phyloP scores from a whole-genome alignment of 352 stramenopile species.

The Pythium scleroteichum region DNA sequence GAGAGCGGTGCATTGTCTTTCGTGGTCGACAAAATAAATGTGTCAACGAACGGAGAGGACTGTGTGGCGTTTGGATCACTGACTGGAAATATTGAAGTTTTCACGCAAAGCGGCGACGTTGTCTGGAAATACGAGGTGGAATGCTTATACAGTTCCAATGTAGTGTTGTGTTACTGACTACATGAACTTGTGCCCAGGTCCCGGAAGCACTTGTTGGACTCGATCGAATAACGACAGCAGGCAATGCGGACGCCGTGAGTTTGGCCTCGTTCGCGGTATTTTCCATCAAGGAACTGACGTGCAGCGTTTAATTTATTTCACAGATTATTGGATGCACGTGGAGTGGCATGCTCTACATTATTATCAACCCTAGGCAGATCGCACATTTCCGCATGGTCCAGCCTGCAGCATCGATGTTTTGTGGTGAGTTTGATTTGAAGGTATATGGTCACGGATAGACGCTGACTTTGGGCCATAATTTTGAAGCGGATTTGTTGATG shows the following conservation, averaged over 20 bases:
- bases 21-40: constrained; percentile 43
- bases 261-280: neutral
- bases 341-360: constrained; percentile 62
- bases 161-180: neutral
- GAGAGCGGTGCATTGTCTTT: constrained; percentile 38
- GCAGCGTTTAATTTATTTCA: no score
- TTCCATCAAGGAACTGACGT: neutral
- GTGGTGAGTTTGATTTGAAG: no score
- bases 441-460: neutral
- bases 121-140: constrained; percentile 28
- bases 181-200: constrained; percentile 3
- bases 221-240: constrained; percentile 15
- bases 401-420: constrained; percentile 64
- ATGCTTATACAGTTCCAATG: neutral
- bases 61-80: constrained; percentile 25
- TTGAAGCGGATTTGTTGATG: constrained; percentile 11
- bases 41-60: constrained; percentile 16
- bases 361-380: constrained; percentile 41
- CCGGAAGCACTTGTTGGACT: constrained; percentile 31
- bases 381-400: constrained; percentile 69
- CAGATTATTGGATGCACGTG: constrained; percentile 74
- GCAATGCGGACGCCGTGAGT: constrained; percentile 22
- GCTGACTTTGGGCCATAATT: neutral
- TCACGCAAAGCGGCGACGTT: constrained; percentile 8
- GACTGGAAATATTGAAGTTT: constrained; percentile 18